A percentile compares a stretch with the other conserved stretches of the same genome.
Conservation (phyloP, 228 moss, liverwort and hornwort species). For the Sphagnum magellanicum region DNA sequence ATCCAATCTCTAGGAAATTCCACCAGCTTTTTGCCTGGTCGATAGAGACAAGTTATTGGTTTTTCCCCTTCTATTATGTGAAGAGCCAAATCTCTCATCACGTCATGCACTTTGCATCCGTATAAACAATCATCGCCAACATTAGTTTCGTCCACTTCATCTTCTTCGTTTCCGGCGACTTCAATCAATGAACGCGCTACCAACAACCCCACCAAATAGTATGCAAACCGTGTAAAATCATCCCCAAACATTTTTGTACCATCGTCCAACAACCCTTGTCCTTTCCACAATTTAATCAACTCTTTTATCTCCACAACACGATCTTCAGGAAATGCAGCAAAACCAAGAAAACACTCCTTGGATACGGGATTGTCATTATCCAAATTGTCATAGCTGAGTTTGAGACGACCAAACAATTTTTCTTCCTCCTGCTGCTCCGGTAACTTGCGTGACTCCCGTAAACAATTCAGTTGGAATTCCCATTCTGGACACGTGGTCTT, state of each 20-base stretch:
- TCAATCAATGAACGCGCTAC: slow-evolving; percentile 20
- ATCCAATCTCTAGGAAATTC: too few relatives aligned
- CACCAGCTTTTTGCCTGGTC: too few relatives aligned
- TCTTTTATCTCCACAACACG: too few relatives aligned
- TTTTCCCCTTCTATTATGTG: too few relatives aligned
- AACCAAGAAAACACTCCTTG: slow-evolving; percentile 16
- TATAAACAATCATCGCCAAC: too few relatives aligned
- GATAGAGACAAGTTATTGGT: too few relatives aligned
- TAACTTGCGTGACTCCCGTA: slow-evolving; percentile 6
- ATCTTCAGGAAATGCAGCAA: too few relatives aligned
- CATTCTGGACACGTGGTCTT: slow-evolving; percentile 11
- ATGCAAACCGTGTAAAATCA: slow-evolving; percentile 7
- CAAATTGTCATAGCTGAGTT: slow-evolving; percentile 26
- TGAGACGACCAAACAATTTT: slow-evolving; percentile 17
- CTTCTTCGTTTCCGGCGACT: too few relatives aligned
- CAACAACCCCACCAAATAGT: slow-evolving; percentile 10
- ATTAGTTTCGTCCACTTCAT: too few relatives aligned
- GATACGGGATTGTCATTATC: slow-evolving; percentile 4
- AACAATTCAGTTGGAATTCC: slow-evolving; percentile 6
- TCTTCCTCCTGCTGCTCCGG: slow-evolving; percentile 8
- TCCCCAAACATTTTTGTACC: slow-evolving; percentile 1
- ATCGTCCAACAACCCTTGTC: slow-evolving; percentile 3
- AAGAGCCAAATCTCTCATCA: too few relatives aligned
- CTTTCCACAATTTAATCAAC: too few relatives aligned
- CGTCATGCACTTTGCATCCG: too few relatives aligned